These are phyloP conservation scores for Pharus latifolius DNA, from an alignment of 176 grass and related monocot genomes.

Conservation along the genomic window DNA sequence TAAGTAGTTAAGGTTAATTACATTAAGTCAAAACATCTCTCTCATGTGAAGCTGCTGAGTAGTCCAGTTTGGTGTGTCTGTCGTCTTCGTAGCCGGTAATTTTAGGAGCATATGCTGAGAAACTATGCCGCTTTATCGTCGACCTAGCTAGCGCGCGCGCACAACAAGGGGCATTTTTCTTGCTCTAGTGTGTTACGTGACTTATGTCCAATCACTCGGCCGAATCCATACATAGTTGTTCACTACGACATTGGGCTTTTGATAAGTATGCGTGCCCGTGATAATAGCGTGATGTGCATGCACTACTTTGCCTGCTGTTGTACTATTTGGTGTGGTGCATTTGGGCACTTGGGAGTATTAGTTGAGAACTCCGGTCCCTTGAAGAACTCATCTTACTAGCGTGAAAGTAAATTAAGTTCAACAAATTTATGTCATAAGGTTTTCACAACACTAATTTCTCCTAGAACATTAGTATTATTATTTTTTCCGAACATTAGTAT, in stretches of 20 bases:
- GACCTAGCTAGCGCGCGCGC: background rate
- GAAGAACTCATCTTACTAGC: too few species aligned
- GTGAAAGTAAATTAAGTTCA: too few species aligned
- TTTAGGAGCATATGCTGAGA: conserved; percentile 14
- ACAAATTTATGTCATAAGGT: too few species aligned
- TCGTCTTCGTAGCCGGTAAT: background rate
- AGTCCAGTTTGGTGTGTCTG: conserved; percentile 10
- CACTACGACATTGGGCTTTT: background rate
- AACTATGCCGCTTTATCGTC: conserved; percentile 7
- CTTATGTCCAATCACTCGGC: background rate
- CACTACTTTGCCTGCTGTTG: too few species aligned
- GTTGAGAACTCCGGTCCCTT: too few species aligned
- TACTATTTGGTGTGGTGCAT: too few species aligned
- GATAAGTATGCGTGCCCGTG: background rate
- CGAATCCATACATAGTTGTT: background rate
- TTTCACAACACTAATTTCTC: too few species aligned
- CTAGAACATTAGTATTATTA: too few species aligned
- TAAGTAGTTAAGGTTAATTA: too few species aligned
- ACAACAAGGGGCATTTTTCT: conserved; percentile 13
- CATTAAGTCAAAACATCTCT: conserved; percentile 26
- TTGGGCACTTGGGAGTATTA: too few species aligned
- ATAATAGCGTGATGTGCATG: too few species aligned
- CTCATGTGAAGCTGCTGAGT: background rate
- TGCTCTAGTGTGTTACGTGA: background rate
- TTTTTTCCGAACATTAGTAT: too few species aligned